A percentile compares a stretch with the other conserved stretches of the same genome.
These are phyloP conservation scores for Hyaloperonospora brassicae DNA, from an alignment of 352 stramenopile species.

Conservation along the genomic window DNA sequence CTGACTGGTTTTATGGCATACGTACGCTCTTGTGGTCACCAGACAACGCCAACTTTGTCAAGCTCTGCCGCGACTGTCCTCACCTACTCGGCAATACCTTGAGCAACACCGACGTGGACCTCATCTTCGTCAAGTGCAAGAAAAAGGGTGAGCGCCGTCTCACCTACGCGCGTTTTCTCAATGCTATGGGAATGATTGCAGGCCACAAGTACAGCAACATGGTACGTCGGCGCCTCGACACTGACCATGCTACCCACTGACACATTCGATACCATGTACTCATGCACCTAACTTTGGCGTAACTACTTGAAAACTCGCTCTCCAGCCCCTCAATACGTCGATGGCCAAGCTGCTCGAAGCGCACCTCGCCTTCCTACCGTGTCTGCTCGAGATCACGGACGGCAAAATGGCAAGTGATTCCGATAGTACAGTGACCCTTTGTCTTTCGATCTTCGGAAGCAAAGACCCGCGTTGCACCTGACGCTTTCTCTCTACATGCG, in stretches of 20 bases:
- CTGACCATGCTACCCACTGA: neutral
- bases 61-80: constrained; percentile 74
- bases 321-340: constrained; percentile 52
- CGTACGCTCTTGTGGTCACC: neutral
- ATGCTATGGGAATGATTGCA: constrained; percentile 79
- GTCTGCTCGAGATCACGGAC: constrained; percentile 55
- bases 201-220: constrained; percentile 72
- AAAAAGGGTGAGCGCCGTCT: constrained; percentile 79
- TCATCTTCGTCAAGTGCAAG: constrained; percentile 85
- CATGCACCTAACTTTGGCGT: neutral
- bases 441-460: too few relatives aligned
- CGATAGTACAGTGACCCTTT: too few relatives aligned
- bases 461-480: too few relatives aligned
- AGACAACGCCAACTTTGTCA: constrained; percentile 84
- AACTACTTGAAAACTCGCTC: too few relatives aligned
- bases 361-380: constrained; percentile 56
- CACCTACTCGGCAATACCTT: constrained; percentile 50
- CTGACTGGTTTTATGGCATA: neutral
- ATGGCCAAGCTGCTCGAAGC: constrained; percentile 58
- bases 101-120: constrained; percentile 69
- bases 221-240: constrained; percentile 25
- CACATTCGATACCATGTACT: neutral
- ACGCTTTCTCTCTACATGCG: neutral
- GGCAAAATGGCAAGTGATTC: constrained; percentile 33
- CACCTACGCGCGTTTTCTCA: constrained; percentile 77